Evolutionary conservation across 352 stramenopile genomes (phyloP).

Genomic region (Phytopythium kandeliae): DNA sequence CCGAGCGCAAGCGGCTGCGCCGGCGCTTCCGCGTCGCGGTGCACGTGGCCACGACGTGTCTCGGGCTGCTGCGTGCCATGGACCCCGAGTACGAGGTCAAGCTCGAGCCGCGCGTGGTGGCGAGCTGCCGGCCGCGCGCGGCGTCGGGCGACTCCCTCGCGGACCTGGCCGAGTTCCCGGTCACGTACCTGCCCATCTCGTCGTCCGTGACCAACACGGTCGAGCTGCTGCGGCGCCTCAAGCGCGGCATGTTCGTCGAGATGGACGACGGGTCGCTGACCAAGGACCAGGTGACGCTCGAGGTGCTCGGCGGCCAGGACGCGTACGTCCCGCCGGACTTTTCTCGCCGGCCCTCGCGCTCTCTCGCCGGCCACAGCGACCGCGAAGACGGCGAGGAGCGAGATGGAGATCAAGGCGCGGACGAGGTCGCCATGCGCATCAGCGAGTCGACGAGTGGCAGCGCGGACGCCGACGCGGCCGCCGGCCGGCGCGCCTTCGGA

Average conservation of each 20-base stretch:
- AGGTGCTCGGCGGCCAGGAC: constrained; percentile 60
- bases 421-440: constrained; percentile 35
- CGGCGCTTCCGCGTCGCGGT: constrained; percentile 57
- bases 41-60: constrained; percentile 40
- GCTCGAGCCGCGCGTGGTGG: constrained; percentile 11
- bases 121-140: constrained; percentile 27
- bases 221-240: constrained; percentile 43
- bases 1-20: constrained; percentile 54
- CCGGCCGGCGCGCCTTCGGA: constrained; percentile 41
- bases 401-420: constrained; percentile 8
- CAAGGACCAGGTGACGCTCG: constrained; percentile 71
- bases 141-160: constrained; percentile 33
- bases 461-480: constrained; percentile 44
- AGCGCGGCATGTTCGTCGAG: constrained; percentile 51
- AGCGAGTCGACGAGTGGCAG: constrained; percentile 25
- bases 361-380: too few species aligned
- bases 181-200: constrained; percentile 64
- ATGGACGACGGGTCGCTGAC: constrained; percentile 76
- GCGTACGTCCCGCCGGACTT: constrained; percentile 44
- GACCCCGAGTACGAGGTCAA: constrained; percentile 49
- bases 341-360: constrained; percentile 14
- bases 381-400: too few species aligned
- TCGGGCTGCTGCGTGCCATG: constrained; percentile 44
- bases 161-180: constrained; percentile 51
- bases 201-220: constrained; percentile 46